Evolutionary conservation across 1,284 basidiomycete genomes (phyloP), one percentile per base, ranked within the genome.

Genomic region (Cystobasidium pallidum): DNA sequence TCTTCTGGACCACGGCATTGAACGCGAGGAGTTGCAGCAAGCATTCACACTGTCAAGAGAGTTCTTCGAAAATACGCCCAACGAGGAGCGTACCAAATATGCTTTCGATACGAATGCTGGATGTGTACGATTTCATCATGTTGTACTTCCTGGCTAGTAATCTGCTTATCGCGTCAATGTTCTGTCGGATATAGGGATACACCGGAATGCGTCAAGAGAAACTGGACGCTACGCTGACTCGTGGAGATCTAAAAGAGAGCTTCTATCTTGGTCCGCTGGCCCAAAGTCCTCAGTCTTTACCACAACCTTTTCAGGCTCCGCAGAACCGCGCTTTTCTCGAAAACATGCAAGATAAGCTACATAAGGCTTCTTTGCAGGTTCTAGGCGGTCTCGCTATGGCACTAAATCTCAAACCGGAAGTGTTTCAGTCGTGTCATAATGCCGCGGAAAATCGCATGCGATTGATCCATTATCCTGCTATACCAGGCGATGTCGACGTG

Each of bases 1-100:
- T 36, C 66, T 68, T 52, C 24, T 43, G 45, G 66, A 68, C 43
- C 66, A 68, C 45, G 66, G 66, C n/a, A 55, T 68, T 34, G 28
- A 52, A 24, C 10, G 21, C 17, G 36, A 68, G 43, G 52, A 52
- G 34, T 45, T 68, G 21, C 10, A 30, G 41, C 34, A 26, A 24
- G 55, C 55, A 21, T 68, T 68, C 41, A 30, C 7, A 15, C 24
- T 68, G 26, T 55, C 49, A 24, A 43, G 41, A 32, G 34, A 59
- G 6, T 68, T 55, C 45, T 68, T 68, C 55, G 36, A 55, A 19
- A 36, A 28, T 11, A 59, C 55, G 24, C 24, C 54, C 30, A 55
- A 30, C 21, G 39, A 58, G 15, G 41, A 59, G 54, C 32, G 52
- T 28, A 34, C 3, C 10, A 34, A 59, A 19, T 68, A 59, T 55